Base-by-base conservation (phyloP, 768 basidiomycete species). In the Lentinula raphanica region DNA sequence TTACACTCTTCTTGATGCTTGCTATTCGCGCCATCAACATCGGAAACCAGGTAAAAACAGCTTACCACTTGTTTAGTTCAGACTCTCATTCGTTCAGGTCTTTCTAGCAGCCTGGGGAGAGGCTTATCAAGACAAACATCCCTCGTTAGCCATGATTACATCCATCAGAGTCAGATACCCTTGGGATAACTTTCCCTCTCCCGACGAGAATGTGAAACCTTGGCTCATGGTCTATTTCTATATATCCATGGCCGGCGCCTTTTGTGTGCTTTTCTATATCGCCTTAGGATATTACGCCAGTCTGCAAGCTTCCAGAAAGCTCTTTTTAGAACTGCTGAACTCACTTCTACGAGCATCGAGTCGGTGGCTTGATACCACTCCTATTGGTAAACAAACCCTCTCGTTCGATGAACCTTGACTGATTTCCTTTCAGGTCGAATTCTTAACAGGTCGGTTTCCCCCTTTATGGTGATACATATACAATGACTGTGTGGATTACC, bases 311-410 rank as follows among this genome's bases (percentile, higher is more conserved):
- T 84, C 85, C 21, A 78, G 85, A 1, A 74, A 75, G 5, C 74
- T 89, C 11, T 90, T 89, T 70, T 65, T 71, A 3, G 67, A 74
- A 6, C 77, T 88, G 57, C 74, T 88, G 11, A 70, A 68, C 39
- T 68, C 85, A 27, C 71, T 90, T 8, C 78, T 83, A 6, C 74
- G 82, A 39, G 87, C 87, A 0, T 87, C 87, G 2, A 74, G 80
- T 23, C 81, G 86, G 1, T 88, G 88, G 68, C 90, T 88, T 69
- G 88, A 90, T 64, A 74, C 79, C 38, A 90, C 87, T 3, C 88
- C 88, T 1, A 83, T 87, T 38, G 91, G 91, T 9, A 75, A 88
- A 62, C 76, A 90, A 38, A 92, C 92, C 64, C 81, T 27, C 45
- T 38, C 32, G 9, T 15, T 21, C 27, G 27, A 4, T 5, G 5